Percentiles rank a stretch among this genome's conserved stretches.
These are phyloP conservation scores for Linum trigynum DNA, from an alignment of 345 rosid genomes.

Conservation along the genomic window DNA sequence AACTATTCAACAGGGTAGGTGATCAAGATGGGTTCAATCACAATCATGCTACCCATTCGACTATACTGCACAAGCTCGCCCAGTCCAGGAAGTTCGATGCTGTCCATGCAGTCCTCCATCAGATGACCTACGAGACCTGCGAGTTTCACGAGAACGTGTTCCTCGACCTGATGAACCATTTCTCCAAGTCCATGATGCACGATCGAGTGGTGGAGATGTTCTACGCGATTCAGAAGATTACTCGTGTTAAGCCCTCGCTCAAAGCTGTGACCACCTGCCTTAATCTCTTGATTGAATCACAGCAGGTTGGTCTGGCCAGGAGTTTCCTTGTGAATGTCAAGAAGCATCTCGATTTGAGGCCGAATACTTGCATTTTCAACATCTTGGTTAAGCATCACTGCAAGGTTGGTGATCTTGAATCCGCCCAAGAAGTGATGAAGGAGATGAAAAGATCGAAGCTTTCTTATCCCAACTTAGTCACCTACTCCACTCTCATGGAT, in stretches of 20 bases:
- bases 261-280: constrained; percentile 81
- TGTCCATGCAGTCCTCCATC: constrained; percentile 60
- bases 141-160: constrained; percentile 69
- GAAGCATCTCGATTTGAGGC: constrained; percentile 38
- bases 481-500: constrained; percentile 66
- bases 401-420: constrained; percentile 46
- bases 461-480: constrained; percentile 67
- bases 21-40: constrained; percentile 72
- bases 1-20: constrained; percentile 55
- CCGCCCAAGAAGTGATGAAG: constrained; percentile 52
- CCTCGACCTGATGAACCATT: constrained; percentile 69
- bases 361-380: constrained; percentile 86
- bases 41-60: constrained; percentile 70
- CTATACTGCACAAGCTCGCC: constrained; percentile 57
- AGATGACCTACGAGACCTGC: constrained; percentile 80
- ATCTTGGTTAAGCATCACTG: constrained; percentile 79
- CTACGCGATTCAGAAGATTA: constrained; percentile 44
- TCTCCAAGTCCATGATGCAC: constrained; percentile 38
- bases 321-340: constrained; percentile 43
- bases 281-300: constrained; percentile 62
- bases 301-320: constrained; percentile 42
- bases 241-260: constrained; percentile 69
- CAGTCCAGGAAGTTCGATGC: constrained; percentile 61
- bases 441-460: constrained; percentile 55
- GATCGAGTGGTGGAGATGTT: constrained; percentile 68